A percentile compares a stretch with the other conserved stretches of the same genome.
phyloP scores from a whole-genome alignment of 1,284 basidiomycete genomes.

The Marasmius sp. region DNA sequence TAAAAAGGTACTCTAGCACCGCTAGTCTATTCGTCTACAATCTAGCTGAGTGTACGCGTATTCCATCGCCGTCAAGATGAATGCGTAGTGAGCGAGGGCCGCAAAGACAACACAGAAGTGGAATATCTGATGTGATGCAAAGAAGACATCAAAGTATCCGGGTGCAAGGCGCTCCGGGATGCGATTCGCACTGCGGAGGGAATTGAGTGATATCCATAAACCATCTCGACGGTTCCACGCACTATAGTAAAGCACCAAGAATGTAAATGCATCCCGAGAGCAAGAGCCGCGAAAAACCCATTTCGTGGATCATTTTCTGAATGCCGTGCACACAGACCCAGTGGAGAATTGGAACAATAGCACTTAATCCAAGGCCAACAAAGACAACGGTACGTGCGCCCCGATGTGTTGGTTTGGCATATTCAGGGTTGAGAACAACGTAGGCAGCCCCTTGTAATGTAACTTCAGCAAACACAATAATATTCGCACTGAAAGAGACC shows the following conservation, averaged over 20 bases:
- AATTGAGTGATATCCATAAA: slow-evolving; percentile 17
- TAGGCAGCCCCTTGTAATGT: slow-evolving; percentile 57
- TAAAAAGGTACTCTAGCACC: too few species aligned
- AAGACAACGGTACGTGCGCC: slow-evolving; percentile 81
- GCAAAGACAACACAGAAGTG: slow-evolving; percentile 81
- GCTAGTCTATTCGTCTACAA: neutral
- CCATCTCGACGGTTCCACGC: slow-evolving; percentile 35
- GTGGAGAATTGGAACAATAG: slow-evolving; percentile 73
- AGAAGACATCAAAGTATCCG: slow-evolving; percentile 80
- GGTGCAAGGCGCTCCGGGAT: slow-evolving; percentile 80
- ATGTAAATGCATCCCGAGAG: slow-evolving; percentile 74
- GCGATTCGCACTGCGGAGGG: slow-evolving; percentile 67
- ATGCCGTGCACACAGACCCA: slow-evolving; percentile 60
- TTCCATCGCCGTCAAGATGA: slow-evolving; percentile 54
- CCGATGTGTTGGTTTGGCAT: slow-evolving; percentile 74
- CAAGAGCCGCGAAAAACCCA: slow-evolving; percentile 72
- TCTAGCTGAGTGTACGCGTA: slow-evolving; percentile 45
- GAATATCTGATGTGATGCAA: slow-evolving; percentile 86
- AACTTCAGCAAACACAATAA: neutral
- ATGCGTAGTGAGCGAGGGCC: slow-evolving; percentile 73
- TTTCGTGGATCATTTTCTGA: slow-evolving; percentile 51
- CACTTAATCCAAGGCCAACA: slow-evolving; percentile 76
- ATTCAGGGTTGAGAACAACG: slow-evolving; percentile 80
- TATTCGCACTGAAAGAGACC: slow-evolving; percentile 25
- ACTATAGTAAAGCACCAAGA: slow-evolving; percentile 80